Evolutionary conservation across 2,329 filamentous ascomycete species (phyloP), one percentile per base, ranked within the genome.

Genomic region (Aspergillus chevalieri): DNA sequence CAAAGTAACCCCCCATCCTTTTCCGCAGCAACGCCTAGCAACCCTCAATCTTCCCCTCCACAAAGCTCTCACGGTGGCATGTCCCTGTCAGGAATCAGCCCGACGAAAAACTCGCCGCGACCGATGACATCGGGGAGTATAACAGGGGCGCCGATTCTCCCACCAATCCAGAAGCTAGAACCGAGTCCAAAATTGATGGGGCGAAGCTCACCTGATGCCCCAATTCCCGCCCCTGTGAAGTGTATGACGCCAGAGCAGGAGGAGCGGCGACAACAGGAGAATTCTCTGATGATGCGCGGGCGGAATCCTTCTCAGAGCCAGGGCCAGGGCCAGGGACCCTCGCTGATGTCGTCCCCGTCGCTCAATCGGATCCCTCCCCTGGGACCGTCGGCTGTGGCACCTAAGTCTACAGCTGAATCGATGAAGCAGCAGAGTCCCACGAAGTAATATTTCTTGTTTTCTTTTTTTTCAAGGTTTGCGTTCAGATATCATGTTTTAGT

Each of bases 141-240:
- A 44, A 57, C 61, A 6, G 63, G 64, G 4, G 64, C 68, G 2
- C 61, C 69, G 0, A 60, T 73, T 8, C 55, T 73, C 17, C 70
- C 70, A 22, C 70, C 70, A 2, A 66, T 73, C 5, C 69, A 68
- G 51, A 64, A 58, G 56, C 56, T 73, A 7, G 66, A 73, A 39
- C 70, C 70, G 3, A 73, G 70, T 49, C 70, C 70, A 2, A 73
- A 73, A 51, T 54, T 73, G 44, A 73, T 73, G 70, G 69, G 70
- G 2, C 60, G 69, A 24, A 67, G 67, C 46, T 73, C 70, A 3
- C 66, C 68, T 2, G 70, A 73, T 50, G 68, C 68, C 7, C 70
- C 70, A 1, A 68, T 73, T 46, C 69, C 68, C 6, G 61, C 68
- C 1, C 70, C 70, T 1, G 64, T 72, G 19, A 73, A 73, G 50